Base-by-base conservation (phyloP, 2,329 filamentous ascomycete genomes). In the Colletotrichum orbiculare region DNA sequence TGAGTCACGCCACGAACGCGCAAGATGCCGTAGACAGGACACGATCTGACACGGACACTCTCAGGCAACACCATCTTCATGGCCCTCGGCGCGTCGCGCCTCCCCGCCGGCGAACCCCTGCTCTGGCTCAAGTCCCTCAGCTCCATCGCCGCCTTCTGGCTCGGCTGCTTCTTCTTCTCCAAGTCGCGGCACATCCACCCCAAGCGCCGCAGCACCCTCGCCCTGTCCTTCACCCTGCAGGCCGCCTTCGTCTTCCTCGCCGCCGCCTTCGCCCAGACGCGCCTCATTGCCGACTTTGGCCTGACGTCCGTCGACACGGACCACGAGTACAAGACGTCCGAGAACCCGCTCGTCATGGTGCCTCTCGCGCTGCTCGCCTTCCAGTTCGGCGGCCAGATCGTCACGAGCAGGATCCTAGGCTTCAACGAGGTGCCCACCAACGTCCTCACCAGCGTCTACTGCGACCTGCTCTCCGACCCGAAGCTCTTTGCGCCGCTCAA, bases 51-150 rank as follows among this genome's bases (percentile, higher is more conserved):
- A 8, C 41, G 9, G 13, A 11, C 6, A 8, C 3, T 15, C 43
- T 10, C 45, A 76, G 86, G 87, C 43, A 89, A 89, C 74, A 89
- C 87, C 9, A 83, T 89, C 69, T 88, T 89, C 75, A 79, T 89
- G 43, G 86, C 84, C 15, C 83, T 89, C 25, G 86, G 86, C 60
- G 83, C 85, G 11, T 82, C 85, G 3, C 75, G 76, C 37, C 84
- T 87, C 50, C 85, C 84, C 3, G 72, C 78, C 17, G 77, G 77
- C 63, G 77, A 85, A 63, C 83, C 84, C 4, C 78, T 78, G 59
- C 85, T 82, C 59, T 87, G 82, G 84, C 75, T 83, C 55, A 84
- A 81, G 63, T 84, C 83, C 2, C 77, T 85, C 17, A 76, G 81
- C 66, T 88, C 86, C 57, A 84, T 87, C 67, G 73, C 71, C 61